phyloP scores from a whole-genome alignment of 2,329 filamentous ascomycete species.

The Orbilia brochopaga region DNA sequence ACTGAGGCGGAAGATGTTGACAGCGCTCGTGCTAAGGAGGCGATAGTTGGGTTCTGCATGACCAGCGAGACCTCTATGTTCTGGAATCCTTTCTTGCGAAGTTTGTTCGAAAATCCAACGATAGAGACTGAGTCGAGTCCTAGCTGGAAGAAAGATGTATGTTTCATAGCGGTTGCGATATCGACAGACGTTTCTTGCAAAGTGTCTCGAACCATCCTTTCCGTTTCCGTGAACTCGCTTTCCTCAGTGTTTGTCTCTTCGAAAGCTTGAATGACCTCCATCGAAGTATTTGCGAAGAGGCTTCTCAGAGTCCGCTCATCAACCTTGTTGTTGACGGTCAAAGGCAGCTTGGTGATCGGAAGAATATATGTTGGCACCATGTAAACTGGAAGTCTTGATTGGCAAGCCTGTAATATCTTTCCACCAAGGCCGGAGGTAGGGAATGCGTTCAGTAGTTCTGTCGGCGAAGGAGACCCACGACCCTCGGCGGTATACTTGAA shows the following conservation, averaged over 20 bases:
- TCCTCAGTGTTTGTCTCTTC: constrained; percentile 51
- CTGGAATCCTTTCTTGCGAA: constrained; percentile 69
- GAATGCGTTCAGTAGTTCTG: constrained; percentile 30
- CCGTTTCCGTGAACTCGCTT: constrained; percentile 51
- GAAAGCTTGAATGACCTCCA: constrained; percentile 68
- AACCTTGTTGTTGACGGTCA: constrained; percentile 89
- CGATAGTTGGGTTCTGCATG: constrained; percentile 64
- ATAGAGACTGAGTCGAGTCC: constrained; percentile 88
- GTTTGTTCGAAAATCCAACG: constrained; percentile 69
- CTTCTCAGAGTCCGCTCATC: constrained; percentile 73
- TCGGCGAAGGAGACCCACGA: constrained; percentile 14
- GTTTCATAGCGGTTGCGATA: constrained; percentile 60
- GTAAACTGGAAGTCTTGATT: constrained; percentile 74
- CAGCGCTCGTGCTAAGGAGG: constrained; percentile 57
- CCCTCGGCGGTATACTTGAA: constrained; percentile 53
- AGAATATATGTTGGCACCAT: constrained; percentile 91
- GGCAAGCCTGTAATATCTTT: constrained; percentile 66
- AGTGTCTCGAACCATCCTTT: constrained; percentile 63
- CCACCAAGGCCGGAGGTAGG: constrained; percentile 11
- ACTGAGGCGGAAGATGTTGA: constrained; percentile 40
- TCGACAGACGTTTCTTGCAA: constrained; percentile 65
- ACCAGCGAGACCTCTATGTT: constrained; percentile 70
- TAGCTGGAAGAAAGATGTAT: constrained; percentile 75
- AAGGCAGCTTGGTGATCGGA: constrained; percentile 72
- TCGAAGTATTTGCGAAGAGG: constrained; percentile 69